These are phyloP conservation scores for Cryptosporidium sp. DNA, from an alignment of 169 alveolate species.

Conservation along the genomic window DNA sequence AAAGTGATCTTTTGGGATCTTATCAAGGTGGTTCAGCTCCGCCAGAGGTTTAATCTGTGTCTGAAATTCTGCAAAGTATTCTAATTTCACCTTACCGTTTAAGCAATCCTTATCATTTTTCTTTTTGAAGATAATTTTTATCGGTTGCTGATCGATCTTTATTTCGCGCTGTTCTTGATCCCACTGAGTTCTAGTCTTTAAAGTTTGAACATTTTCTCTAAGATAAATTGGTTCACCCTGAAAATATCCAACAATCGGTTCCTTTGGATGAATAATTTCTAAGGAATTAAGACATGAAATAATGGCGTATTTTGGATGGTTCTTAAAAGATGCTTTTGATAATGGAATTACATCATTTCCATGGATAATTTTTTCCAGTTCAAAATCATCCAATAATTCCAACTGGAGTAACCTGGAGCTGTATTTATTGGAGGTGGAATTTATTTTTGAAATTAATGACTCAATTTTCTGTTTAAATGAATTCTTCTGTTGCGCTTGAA, in stretches of 20 bases:
- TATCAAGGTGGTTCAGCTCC: slow-evolving; percentile 25
- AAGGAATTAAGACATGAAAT: slow-evolving; percentile 47
- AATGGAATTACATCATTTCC: slow-evolving; percentile 30
- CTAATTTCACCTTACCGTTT: neutral
- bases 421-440: slow-evolving; percentile 3
- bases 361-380: slow-evolving; percentile 19
- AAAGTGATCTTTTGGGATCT: slow-evolving; percentile 28
- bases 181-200: slow-evolving; percentile 57
- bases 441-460: slow-evolving; percentile 11
- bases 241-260: slow-evolving; percentile 64
- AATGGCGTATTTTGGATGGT: slow-evolving; percentile 68
- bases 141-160: slow-evolving; percentile 28
- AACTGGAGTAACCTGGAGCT: slow-evolving; percentile 26
- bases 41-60: slow-evolving; percentile 45
- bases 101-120: neutral
- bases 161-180: slow-evolving; percentile 49
- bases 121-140: slow-evolving; percentile 15
- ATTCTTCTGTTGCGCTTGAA: slow-evolving; percentile 26
- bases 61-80: slow-evolving; percentile 66
- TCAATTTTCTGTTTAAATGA: slow-evolving; percentile 18
- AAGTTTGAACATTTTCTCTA: slow-evolving; percentile 56
- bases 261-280: slow-evolving; percentile 57
- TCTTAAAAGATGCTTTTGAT: slow-evolving; percentile 29
- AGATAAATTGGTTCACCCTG: slow-evolving; percentile 73
- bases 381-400: slow-evolving; percentile 56